Conservation (phyloP, 2,329 filamentous ascomycete genomes). For the Didymosphaeria variabile region DNA sequence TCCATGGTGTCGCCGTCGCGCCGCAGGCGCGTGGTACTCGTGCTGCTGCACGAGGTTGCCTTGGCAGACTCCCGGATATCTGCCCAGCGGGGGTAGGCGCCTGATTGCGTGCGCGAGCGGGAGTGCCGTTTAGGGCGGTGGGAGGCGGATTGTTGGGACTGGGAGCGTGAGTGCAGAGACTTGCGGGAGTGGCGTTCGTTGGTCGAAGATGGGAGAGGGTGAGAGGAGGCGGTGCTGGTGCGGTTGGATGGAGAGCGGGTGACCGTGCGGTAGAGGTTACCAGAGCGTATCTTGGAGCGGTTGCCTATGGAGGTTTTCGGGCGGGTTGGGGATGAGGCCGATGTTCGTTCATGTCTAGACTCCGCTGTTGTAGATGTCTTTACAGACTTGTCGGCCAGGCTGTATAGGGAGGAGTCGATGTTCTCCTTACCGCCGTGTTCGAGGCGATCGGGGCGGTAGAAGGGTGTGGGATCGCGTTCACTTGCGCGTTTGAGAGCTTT, state of each 20-base stretch:
- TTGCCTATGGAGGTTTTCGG: slow-evolving; percentile 24
- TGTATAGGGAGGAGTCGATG: slow-evolving; percentile 33
- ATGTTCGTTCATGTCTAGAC: slow-evolving; percentile 12
- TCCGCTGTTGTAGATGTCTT: slow-evolving; percentile 6
- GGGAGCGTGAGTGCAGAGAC: slow-evolving; percentile 32
- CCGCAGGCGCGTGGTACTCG: slow-evolving; percentile 14
- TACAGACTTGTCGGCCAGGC: slow-evolving; percentile 14
- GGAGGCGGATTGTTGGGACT: slow-evolving; percentile 29
- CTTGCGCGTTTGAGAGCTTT: slow-evolving; percentile 34
- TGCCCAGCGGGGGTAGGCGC: slow-evolving; percentile 41
- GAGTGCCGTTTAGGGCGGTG: slow-evolving; percentile 26
- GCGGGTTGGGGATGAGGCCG: slow-evolving; percentile 27
- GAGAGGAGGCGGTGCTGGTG: slow-evolving; percentile 7
- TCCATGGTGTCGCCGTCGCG: slow-evolving; percentile 12
- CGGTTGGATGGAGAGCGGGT: slow-evolving; percentile 19
- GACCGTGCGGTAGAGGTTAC: slow-evolving; percentile 21
- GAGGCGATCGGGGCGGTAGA: slow-evolving; percentile 21
- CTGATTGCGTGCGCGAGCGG: slow-evolving; percentile 39
- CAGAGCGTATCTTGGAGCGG: slow-evolving; percentile 22
- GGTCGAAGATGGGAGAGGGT: slow-evolving; percentile 23
- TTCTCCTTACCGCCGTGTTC: slow-evolving; percentile 48
- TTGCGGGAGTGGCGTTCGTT: slow-evolving; percentile 37
- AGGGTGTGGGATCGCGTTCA: slow-evolving; percentile 41
- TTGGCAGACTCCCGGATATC: slow-evolving; percentile 3
- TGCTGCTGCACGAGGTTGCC: slow-evolving; percentile 17